phyloP scores from a whole-genome alignment of 2,329 filamentous ascomycete genomes.

The Ophiostoma triangulosporum region DNA sequence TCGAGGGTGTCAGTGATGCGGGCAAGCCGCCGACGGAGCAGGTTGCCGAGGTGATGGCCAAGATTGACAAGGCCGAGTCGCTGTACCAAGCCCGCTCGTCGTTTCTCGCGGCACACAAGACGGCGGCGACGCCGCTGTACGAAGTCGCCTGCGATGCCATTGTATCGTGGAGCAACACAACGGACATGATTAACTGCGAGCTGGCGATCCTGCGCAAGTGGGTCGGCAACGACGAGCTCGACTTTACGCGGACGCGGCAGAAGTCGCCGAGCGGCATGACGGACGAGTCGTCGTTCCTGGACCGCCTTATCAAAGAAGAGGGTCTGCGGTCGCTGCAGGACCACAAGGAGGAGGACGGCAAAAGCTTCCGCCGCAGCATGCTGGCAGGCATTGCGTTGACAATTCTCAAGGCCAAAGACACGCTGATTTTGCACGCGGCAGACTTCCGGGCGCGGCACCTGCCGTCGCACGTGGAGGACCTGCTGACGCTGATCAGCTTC shows the following conservation, averaged over 20 bases:
- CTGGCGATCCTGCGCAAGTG: conserved; percentile 82
- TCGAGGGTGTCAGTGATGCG: conserved; percentile 84
- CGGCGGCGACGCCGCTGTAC: conserved; percentile 64
- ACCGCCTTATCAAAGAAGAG: conserved; percentile 90
- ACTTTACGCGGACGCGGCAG: conserved; percentile 67
- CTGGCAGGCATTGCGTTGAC: conserved; percentile 70
- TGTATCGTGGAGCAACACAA: conserved; percentile 94
- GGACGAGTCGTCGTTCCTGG: conserved; percentile 87
- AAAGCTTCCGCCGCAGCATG: conserved; percentile 54
- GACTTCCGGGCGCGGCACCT: conserved; percentile 81
- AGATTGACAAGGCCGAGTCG: conserved; percentile 79
- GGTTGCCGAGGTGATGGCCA: conserved; percentile 75
- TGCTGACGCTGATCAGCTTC: conserved; percentile 93
- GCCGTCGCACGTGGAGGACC: conserved; percentile 90
- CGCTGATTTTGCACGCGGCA: conserved; percentile 72
- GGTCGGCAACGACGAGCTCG: conserved; percentile 92
- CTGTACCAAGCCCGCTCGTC: conserved; percentile 71
- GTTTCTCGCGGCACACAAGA: conserved; percentile 60
- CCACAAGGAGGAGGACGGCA: conserved; percentile 34
- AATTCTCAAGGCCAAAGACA: conserved; percentile 86
- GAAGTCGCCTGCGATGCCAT: conserved; percentile 76
- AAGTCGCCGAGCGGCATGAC: conserved; percentile 56
- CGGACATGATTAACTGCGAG: conserved; percentile 89
- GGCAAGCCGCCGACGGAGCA: conserved; percentile 81
- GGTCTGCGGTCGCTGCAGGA: conserved; percentile 84